Conservation (phyloP, 1,284 basidiomycete genomes). For the Heterobasidion occidentale region DNA sequence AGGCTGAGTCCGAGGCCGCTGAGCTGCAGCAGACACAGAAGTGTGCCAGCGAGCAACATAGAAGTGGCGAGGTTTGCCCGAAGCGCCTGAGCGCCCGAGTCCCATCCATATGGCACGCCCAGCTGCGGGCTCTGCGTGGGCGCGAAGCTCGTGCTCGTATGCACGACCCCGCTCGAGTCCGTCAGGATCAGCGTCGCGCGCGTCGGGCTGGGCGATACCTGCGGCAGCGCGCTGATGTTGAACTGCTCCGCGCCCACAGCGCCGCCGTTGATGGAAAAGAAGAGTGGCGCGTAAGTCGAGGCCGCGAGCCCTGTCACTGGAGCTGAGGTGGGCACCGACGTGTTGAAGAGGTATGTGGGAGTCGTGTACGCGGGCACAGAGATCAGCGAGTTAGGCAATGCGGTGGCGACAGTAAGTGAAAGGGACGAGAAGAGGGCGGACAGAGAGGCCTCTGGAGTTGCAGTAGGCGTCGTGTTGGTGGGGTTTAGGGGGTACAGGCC, state of each 20-base stretch:
- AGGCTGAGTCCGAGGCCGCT: too few relatives aligned
- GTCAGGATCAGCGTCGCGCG: slow-evolving; percentile 27
- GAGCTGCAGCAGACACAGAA: background rate
- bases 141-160: slow-evolving; percentile 20
- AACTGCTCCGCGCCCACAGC: slow-evolving; percentile 2
- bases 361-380: slow-evolving; percentile 59
- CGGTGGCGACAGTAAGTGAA: slow-evolving; percentile 61
- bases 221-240: slow-evolving; percentile 25
- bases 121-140: slow-evolving; percentile 23
- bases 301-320: slow-evolving; percentile 58
- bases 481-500: slow-evolving; percentile 53
- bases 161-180: slow-evolving; percentile 21
- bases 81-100: background rate
- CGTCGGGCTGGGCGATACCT: slow-evolving; percentile 24
- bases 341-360: slow-evolving; percentile 66
- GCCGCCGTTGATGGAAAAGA: slow-evolving; percentile 18
- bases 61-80: background rate
- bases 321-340: slow-evolving; percentile 45
- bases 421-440: slow-evolving; percentile 50
- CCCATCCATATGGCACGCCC: slow-evolving; percentile 25
- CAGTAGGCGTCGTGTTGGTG: slow-evolving; percentile 29
- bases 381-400: slow-evolving; percentile 70
- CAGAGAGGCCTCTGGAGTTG: slow-evolving; percentile 29
- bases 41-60: background rate
- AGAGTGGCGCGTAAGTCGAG: slow-evolving; percentile 59